A percentile compares a stretch with the other conserved stretches of the same genome.
Conservation (phyloP, 1,284 basidiomycete species). For the Leccinum ponderosum region DNA sequence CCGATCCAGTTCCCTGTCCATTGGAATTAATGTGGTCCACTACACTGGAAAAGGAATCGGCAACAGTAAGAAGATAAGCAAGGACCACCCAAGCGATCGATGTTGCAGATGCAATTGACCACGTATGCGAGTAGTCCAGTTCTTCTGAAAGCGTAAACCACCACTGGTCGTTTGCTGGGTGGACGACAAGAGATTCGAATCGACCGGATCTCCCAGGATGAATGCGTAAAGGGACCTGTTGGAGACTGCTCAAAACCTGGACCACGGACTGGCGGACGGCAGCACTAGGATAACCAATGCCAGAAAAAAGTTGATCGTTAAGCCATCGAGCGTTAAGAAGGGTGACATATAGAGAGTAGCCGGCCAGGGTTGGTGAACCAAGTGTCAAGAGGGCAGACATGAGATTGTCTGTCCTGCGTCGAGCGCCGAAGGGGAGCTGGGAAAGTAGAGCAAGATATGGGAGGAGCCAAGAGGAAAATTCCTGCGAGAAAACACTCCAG, state of each 20-base stretch:
- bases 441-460: conserved; percentile 46
- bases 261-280: conserved; percentile 18
- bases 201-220: conserved; percentile 19
- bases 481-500: conserved; percentile 41
- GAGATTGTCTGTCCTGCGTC: conserved; percentile 26
- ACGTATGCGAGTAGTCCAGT: conserved; percentile 34
- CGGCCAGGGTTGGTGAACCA: conserved; percentile 35
- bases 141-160: conserved; percentile 27
- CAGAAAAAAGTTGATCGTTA: conserved; percentile 20
- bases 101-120: conserved; percentile 41
- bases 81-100: conserved; percentile 44
- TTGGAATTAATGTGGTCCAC: conserved; percentile 25
- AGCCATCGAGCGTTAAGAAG: conserved; percentile 35
- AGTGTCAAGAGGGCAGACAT: conserved; percentile 34
- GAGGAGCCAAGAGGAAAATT: conserved; percentile 44
- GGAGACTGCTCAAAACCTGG: conserved; percentile 24
- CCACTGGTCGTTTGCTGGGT: conserved; percentile 35
- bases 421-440: conserved; percentile 44
- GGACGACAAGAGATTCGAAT: conserved; percentile 33
- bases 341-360: conserved; percentile 35
- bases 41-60: conserved; percentile 37
- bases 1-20: conserved; percentile 39
- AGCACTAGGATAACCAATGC: conserved; percentile 19
- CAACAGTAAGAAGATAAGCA: conserved; percentile 43
- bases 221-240: conserved; percentile 34